A percentile compares a stretch with the other conserved stretches of the same genome.
Evolutionary conservation across 2,329 filamentous ascomycete genomes (phyloP).

Genomic region (Talaromyces sp.): DNA sequence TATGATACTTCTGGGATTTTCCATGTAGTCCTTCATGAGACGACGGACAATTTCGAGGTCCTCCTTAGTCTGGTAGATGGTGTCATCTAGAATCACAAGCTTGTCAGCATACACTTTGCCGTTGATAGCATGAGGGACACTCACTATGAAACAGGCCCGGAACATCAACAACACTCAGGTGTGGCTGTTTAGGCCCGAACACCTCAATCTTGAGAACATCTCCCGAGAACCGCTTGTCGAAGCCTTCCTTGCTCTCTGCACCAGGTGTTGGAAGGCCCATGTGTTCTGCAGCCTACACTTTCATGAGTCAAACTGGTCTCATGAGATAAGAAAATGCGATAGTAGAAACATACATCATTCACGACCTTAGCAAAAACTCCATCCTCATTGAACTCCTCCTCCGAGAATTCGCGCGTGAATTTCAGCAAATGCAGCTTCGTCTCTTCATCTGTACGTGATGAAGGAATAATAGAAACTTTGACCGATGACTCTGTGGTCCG

Average conservation of each 20-base stretch:
- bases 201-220: slow-evolving; percentile 46
- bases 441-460: slow-evolving; percentile 21
- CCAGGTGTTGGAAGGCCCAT: slow-evolving; percentile 28
- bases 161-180: slow-evolving; percentile 45
- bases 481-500: slow-evolving; percentile 22
- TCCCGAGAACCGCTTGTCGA: slow-evolving; percentile 34
- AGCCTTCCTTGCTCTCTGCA: slow-evolving; percentile 17
- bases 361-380: slow-evolving; percentile 23
- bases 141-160: slow-evolving; percentile 41
- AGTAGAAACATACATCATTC: slow-evolving; percentile 21
- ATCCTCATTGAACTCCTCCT: slow-evolving; percentile 21
- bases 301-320: not conserved
- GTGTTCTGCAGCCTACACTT: slow-evolving; percentile 23
- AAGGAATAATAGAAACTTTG: slow-evolving; percentile 34
- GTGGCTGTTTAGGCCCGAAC: slow-evolving; percentile 37
- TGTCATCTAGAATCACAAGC: slow-evolving; percentile 23
- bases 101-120: not conserved
- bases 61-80: slow-evolving; percentile 53
- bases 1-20: slow-evolving; percentile 40
- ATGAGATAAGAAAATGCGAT: not conserved
- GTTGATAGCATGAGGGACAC: not conserved
- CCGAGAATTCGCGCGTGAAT: slow-evolving; percentile 19
- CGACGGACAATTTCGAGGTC: slow-evolving; percentile 54
- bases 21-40: slow-evolving; percentile 51
- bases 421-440: slow-evolving; percentile 19